Evolutionary conservation across 768 basidiomycete genomes (phyloP), one percentile per base, ranked within the genome.

Genomic region (Phaffia australis): DNA sequence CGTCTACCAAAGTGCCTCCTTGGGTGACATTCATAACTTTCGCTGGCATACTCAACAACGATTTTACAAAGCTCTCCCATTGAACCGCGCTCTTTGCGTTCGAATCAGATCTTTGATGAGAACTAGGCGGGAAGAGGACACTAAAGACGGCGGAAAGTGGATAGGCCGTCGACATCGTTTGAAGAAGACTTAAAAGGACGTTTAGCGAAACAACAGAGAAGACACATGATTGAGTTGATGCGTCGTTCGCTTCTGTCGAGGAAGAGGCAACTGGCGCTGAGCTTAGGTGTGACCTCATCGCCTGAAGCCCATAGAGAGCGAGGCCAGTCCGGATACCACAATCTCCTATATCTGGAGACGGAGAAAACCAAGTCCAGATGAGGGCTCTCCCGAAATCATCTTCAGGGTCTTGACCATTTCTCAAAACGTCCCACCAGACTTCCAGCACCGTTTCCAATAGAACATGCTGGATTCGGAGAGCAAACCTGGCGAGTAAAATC

Each of bases 61-160:
- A 81, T 42, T 82, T 83, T 27, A 92, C 82, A 70, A 81, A 83
- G 70, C 90, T 86, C 70, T 88, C 87, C 92, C 92, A 95, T 55
- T 64, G 60, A 19, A 74, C 56, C 60, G 14, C n/a, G 54, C 32
- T 60, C 68, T 42, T 69, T n/a, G 21, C 67, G 19, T 27, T 1
- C 15, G 19, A 27, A 49, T 1, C 4, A 0, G 35, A 11, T 3
- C 11, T 11, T 42, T 4, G 11, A 42, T 42, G 35, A 42, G 21
- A 1, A 7, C 54, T n/a, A 9, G 58, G 29, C 21, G 35, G 19
- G 72, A 81, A 84, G 21, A 85, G 72, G 15, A 81, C 77, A n/a
- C 74, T 71, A 73, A 86, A 82, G 42, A 91, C 75, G 56, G 84
- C 79, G 70, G 87, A 85, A 49, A 92, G 75, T 4, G 87, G 83